Evolutionary conservation across 164 flowering plant genomes (phyloP).

Genomic region (Echeveria elegans): DNA sequence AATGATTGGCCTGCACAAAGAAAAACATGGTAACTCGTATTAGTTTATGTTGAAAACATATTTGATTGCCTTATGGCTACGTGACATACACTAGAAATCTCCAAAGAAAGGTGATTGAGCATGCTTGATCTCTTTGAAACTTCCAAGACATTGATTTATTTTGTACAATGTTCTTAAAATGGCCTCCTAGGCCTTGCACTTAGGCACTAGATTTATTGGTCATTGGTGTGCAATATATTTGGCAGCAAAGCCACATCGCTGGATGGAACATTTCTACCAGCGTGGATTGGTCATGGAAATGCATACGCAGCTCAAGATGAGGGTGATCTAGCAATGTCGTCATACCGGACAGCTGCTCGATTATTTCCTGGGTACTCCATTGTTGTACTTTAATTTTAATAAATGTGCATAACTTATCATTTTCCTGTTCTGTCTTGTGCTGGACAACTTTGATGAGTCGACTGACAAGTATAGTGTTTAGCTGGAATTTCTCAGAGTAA

Average conservation of each 20-base stretch:
- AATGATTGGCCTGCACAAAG: conserved; percentile 1
- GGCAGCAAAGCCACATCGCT: conserved; percentile 84
- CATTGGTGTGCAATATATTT: too few relatives aligned
- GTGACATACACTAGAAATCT: too few relatives aligned
- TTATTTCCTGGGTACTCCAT: conserved; percentile 82
- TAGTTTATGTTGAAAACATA: too few relatives aligned
- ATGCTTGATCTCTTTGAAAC: too few relatives aligned
- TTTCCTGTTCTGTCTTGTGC: neutral
- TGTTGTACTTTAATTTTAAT: neutral
- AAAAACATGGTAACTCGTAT: neutral
- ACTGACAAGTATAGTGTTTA: neutral
- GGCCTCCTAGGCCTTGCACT: too few relatives aligned
- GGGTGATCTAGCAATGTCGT: conserved; percentile 97
- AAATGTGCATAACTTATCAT: neutral
- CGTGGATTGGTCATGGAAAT: conserved; percentile 92
- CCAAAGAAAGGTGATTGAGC: too few relatives aligned
- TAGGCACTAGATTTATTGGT: too few relatives aligned
- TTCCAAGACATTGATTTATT: too few relatives aligned
- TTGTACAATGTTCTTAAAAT: too few relatives aligned
- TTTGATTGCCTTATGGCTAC: too few relatives aligned
- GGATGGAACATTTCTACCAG: conserved; percentile 85
- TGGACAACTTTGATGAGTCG: neutral
- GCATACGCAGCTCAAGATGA: conserved; percentile 94
- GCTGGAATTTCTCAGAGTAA: neutral
- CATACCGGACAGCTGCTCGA: conserved; percentile 93